Conservation (phyloP, 345 rosid genomes). For the Eucalyptus curtisii region DNA sequence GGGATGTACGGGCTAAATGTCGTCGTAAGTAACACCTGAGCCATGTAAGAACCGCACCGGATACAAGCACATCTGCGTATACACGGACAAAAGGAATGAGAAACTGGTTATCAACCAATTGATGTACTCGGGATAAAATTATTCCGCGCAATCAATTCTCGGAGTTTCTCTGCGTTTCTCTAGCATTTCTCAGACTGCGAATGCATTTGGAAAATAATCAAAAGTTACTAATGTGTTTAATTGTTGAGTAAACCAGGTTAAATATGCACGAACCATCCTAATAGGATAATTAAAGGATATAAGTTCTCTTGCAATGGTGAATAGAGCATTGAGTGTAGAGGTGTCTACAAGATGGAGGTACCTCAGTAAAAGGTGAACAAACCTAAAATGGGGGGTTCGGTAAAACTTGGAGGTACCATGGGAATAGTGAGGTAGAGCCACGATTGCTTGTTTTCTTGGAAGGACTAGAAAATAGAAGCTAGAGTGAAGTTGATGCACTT, state of each 20-base stretch:
- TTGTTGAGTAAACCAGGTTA: background rate
- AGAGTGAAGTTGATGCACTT: too few species aligned
- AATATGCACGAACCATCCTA: background rate
- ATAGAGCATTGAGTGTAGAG: too few species aligned
- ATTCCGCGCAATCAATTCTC: too few species aligned
- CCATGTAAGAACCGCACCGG: background rate
- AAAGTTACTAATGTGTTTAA: too few species aligned
- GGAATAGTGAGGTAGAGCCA: background rate
- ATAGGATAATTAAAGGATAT: background rate
- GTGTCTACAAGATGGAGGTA: background rate
- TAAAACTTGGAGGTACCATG: background rate
- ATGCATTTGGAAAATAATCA: background rate
- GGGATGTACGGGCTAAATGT: background rate
- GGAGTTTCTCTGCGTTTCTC: background rate
- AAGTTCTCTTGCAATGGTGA: background rate
- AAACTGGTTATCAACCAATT: too few species aligned
- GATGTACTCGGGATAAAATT: too few species aligned
- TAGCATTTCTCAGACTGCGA: background rate
- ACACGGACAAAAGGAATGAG: too few species aligned
- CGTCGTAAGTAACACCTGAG: background rate
- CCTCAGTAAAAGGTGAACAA: background rate
- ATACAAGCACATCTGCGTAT: background rate
- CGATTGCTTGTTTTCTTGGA: background rate
- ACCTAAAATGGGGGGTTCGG: background rate
- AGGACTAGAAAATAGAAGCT: background rate